Evolutionary conservation across 1,284 basidiomycete species (phyloP).

Genomic region (Sanguinoderma infundibulare): DNA sequence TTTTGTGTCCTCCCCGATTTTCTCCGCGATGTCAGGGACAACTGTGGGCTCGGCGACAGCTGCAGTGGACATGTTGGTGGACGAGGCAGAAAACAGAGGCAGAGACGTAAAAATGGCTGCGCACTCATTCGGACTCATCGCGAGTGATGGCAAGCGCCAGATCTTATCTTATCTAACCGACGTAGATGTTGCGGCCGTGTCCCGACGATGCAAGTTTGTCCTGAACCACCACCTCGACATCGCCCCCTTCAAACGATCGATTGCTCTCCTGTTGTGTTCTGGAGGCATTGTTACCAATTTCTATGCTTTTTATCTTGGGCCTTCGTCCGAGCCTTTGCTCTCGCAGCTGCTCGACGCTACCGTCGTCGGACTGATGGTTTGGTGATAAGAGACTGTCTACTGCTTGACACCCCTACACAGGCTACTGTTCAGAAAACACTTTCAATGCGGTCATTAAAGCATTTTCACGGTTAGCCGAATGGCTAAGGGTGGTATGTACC

Average conservation of each 20-base stretch:
- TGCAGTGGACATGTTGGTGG: constrained; percentile 10
- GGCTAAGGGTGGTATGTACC: background rate
- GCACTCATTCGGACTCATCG: constrained; percentile 1
- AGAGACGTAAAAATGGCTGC: background rate
- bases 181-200: background rate
- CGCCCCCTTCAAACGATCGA: background rate
- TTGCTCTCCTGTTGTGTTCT: no score
- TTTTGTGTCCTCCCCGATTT: constrained; percentile 9
- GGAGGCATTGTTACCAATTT: no score
- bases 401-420: background rate
- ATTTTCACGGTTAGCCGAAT: background rate
- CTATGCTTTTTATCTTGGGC: no score
- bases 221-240: background rate
- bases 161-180: constrained; percentile 17
- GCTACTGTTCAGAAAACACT: background rate
- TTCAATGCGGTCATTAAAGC: background rate
- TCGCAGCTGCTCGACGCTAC: no score
- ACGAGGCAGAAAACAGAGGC: background rate
- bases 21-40: constrained; percentile 2
- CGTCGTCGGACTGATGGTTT: background rate
- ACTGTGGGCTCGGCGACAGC: background rate
- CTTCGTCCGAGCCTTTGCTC: no score
- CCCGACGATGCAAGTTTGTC: background rate
- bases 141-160: background rate
- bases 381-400: background rate